A percentile compares a stretch with the other conserved stretches of the same genome.
These are phyloP conservation scores for Rutstroemia sp. DNA, from an alignment of 2,329 filamentous ascomycete species.

Conservation along the genomic window DNA sequence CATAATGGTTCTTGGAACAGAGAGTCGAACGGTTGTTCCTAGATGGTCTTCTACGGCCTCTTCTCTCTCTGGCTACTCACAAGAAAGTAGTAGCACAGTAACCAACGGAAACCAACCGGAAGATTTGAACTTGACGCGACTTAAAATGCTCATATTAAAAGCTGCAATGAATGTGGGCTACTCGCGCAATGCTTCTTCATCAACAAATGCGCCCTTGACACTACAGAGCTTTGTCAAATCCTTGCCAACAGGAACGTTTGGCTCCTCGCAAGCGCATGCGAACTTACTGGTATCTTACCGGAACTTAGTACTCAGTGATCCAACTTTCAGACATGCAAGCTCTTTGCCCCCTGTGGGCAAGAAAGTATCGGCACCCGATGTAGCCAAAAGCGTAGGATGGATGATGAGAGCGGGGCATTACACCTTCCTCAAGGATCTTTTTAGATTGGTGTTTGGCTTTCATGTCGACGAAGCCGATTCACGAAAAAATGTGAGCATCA, in stretches of 20 bases:
- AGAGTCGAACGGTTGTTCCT: slow-evolving; percentile 52
- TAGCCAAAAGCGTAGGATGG: slow-evolving; percentile 71
- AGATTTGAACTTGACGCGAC: slow-evolving; percentile 67
- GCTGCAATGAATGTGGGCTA: slow-evolving; percentile 83
- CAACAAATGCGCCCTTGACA: slow-evolving; percentile 37
- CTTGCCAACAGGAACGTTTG: slow-evolving; percentile 72
- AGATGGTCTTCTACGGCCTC: slow-evolving; percentile 66
- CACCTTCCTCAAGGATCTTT: slow-evolving; percentile 74
- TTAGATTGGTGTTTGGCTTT: slow-evolving; percentile 77
- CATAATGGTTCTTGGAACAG: slow-evolving; percentile 77
- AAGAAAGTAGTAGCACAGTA: slow-evolving; percentile 62
- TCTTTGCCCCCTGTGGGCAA: slow-evolving; percentile 51
- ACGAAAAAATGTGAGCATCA: slow-evolving; percentile 57
- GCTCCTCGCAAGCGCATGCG: slow-evolving; percentile 61
- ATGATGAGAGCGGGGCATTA: slow-evolving; percentile 69
- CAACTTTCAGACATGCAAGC: slow-evolving; percentile 50
- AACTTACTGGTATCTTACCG: slow-evolving; percentile 73
- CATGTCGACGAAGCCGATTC: slow-evolving; percentile 68
- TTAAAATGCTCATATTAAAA: slow-evolving; percentile 75
- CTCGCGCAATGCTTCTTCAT: slow-evolving; percentile 42
- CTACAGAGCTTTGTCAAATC: slow-evolving; percentile 71
- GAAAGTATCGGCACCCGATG: slow-evolving; percentile 61
- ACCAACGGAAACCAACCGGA: slow-evolving; percentile 59
- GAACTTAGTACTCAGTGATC: slow-evolving; percentile 68
- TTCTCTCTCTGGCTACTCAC: slow-evolving; percentile 72